Percentiles rank a stretch among this genome's conserved stretches.
These are phyloP conservation scores for Cubamyces sp. DNA, from an alignment of 768 basidiomycete species.

Conservation along the genomic window DNA sequence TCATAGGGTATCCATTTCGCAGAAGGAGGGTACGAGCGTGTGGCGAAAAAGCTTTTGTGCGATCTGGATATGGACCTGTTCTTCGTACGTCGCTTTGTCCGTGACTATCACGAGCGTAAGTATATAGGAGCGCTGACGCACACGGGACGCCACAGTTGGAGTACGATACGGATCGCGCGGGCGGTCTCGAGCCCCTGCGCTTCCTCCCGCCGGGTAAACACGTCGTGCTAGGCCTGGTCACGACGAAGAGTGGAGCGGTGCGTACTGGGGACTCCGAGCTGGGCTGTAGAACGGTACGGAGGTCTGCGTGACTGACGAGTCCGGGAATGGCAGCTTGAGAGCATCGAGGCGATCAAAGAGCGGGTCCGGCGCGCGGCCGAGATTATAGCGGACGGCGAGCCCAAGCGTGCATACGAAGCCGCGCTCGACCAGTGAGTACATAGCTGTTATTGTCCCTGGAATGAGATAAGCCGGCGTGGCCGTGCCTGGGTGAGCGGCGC, in stretches of 20 bases:
- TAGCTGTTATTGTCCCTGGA: background rate
- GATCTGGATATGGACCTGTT: constrained; percentile 57
- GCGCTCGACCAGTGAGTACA: constrained; percentile 41
- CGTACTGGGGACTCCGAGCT: constrained; percentile 1
- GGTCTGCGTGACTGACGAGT: background rate
- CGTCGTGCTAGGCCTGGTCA: constrained; percentile 48
- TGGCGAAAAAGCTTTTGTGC: constrained; percentile 57
- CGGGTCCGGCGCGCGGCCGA: constrained; percentile 48
- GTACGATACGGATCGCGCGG: constrained; percentile 64
- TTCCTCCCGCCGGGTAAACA: constrained; percentile 50
- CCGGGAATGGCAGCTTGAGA: constrained; percentile 41
- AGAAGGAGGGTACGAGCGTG: constrained; percentile 60
- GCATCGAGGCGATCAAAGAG: constrained; percentile 40
- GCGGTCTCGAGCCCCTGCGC: constrained; percentile 56
- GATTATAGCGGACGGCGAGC: constrained; percentile 39
- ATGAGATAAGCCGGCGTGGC: background rate
- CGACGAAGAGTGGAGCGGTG: constrained; percentile 45
- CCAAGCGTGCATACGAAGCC: constrained; percentile 40
- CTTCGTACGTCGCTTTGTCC: constrained; percentile 37
- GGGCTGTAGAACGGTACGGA: too few relatives aligned
- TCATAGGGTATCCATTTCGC: constrained; percentile 52
- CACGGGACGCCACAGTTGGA: constrained; percentile 46
- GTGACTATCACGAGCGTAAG: background rate
- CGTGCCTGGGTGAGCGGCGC: background rate
- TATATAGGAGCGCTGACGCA: constrained; percentile 6